Evolutionary conservation across 768 basidiomycete genomes (phyloP), one percentile per base, ranked within the genome.

Genomic region (Mycena indigotica): DNA sequence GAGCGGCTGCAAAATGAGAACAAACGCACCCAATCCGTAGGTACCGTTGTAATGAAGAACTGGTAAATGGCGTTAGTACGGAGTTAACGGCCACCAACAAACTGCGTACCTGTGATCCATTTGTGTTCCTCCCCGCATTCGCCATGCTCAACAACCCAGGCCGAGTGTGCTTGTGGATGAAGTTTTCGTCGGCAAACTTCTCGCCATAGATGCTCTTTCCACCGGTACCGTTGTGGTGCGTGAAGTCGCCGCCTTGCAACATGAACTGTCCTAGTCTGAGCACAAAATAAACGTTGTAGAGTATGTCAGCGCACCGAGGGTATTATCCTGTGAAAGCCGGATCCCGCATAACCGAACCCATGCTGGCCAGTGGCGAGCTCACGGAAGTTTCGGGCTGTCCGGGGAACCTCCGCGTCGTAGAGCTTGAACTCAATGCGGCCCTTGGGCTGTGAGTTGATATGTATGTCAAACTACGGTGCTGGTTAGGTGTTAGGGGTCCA

Each of bases 241-340:
- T 89, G 72, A 96, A 96, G 70, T 95, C 93, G 55, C 94, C 94
- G 24, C 92, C 93, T 72, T 95, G 93, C 56, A 93, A 79, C 91
- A 93, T 93, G 75, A 93, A 95, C 39, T 80, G n/a, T 24, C n/a
- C n/a, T n/a, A n/a, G n/a, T n/a, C n/a, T n/a, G n/a, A n/a, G n/a
- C n/a, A n/a, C n/a, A n/a, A n/a, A n/a, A n/a, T n/a, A n/a, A n/a
- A n/a, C n/a, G n/a, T n/a, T n/a, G n/a, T n/a, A n/a, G n/a, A n/a
- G n/a, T n/a, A n/a, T n/a, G n/a, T 13, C 23, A n/a, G 45, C 63
- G 13, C 54, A 65, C 66, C 5, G 67, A 40, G 19, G 88, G 89
- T 68, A 94, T 93, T 67, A 95, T 75, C 62, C 93, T 88, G 72
- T 95, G 93, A 84, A 95, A 94, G 0, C 35, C 23, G 21, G 77